These are phyloP conservation scores for Berkeleyomyces rouxiae DNA, from an alignment of 2,329 filamentous ascomycete genomes.

Conservation along the genomic window DNA sequence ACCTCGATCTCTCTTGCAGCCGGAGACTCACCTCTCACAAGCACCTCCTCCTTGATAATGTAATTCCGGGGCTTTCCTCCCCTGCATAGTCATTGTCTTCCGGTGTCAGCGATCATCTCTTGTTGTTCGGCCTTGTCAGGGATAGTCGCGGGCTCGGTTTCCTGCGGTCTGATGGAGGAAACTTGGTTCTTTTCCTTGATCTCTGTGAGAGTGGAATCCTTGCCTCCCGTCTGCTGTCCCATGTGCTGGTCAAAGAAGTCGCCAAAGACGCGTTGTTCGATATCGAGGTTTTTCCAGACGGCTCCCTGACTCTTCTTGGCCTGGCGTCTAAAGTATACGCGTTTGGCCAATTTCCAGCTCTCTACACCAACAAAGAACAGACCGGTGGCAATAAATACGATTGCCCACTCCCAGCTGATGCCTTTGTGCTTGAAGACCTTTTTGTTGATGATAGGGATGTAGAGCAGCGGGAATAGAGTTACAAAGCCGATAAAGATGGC, in stretches of 20 bases:
- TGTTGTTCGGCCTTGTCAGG: not conserved
- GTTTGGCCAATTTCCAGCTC: slow-evolving; percentile 42
- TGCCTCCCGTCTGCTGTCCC: not conserved
- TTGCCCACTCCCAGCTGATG: slow-evolving; percentile 47
- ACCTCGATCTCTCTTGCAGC: not conserved
- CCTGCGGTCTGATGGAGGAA: not conserved
- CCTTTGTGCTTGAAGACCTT: slow-evolving; percentile 43
- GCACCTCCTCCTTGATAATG: not conserved
- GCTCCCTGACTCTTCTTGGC: slow-evolving; percentile 17
- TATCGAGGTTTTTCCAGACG: slow-evolving; percentile 24
- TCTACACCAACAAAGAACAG: slow-evolving; percentile 44
- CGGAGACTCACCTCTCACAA: not conserved
- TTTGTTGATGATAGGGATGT: slow-evolving; percentile 43
- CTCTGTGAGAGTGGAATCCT: slow-evolving; percentile 1
- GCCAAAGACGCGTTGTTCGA: slow-evolving; percentile 26
- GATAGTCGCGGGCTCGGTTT: not conserved
- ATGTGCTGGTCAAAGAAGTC: slow-evolving; percentile 19
- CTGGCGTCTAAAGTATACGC: slow-evolving; percentile 24
- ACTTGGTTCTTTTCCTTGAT: not conserved
- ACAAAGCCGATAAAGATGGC: slow-evolving; percentile 35
- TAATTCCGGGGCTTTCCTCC: slow-evolving; percentile 15
- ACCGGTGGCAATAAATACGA: slow-evolving; percentile 36
- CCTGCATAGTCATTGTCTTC: slow-evolving; percentile 15
- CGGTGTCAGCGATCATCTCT: not conserved
- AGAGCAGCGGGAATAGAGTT: slow-evolving; percentile 35